Percentiles rank a stretch among this genome's conserved stretches.
phyloP scores from a whole-genome alignment of 495 filamentous ascomycete genomes.

The Neurospora tetraspora region DNA sequence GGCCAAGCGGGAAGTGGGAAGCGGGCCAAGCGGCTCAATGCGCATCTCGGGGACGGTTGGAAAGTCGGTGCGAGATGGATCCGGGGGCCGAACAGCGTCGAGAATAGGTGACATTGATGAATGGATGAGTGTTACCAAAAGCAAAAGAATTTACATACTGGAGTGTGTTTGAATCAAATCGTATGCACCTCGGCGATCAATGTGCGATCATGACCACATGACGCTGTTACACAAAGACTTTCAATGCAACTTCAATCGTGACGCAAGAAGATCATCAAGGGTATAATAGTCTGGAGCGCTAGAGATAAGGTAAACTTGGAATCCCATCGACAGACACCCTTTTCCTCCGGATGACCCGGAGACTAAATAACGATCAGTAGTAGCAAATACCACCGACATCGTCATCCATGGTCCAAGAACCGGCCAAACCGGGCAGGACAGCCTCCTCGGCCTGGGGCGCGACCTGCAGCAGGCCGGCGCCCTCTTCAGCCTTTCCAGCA shows the following conservation, averaged over 20 bases:
- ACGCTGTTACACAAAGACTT: neutral
- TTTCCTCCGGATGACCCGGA: neutral
- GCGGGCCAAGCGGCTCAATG: neutral
- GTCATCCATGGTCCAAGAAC: slow-evolving; percentile 77
- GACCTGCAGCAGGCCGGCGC: slow-evolving; percentile 10
- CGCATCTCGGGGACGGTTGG: neutral
- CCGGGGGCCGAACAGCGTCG: neutral
- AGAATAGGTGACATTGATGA: neutral
- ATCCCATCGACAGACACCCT: neutral
- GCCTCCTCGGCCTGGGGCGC: slow-evolving; percentile 45
- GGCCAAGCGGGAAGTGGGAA: neutral
- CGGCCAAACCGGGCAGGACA: slow-evolving; percentile 68
- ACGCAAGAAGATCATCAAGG: neutral
- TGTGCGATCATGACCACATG: neutral
- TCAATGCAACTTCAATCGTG: neutral
- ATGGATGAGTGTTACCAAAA: neutral
- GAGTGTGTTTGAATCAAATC: neutral
- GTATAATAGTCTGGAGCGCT: neutral
- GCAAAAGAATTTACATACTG: neutral
- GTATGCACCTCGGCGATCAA: neutral
- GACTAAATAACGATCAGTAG: slow-evolving; percentile 18
- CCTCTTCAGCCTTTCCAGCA: slow-evolving; percentile 48
- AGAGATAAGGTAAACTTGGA: neutral
- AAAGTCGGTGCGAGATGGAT: neutral
- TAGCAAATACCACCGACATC: slow-evolving; percentile 50